Evolutionary conservation across 768 basidiomycete genomes (phyloP), one percentile per base, ranked within the genome.

Genomic region (Rhodotorula graminis): DNA sequence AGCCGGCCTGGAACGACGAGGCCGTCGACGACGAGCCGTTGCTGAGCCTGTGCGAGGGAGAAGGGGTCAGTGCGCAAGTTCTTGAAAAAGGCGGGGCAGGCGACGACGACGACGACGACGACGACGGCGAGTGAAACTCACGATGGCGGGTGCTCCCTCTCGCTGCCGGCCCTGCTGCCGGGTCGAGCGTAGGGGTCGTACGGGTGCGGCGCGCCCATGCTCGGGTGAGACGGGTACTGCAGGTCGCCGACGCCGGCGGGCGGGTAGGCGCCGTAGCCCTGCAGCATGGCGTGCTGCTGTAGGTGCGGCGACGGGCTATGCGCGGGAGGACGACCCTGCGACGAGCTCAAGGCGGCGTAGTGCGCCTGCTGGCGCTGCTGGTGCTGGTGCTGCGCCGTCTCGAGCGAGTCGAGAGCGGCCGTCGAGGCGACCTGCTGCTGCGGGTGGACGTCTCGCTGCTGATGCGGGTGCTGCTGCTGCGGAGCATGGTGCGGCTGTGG

Each of bases 131-230:
- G n/a, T n/a, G n/a, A n/a, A n/a, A n/a, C n/a, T n/a, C 14, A 69
- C 62, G 61, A 69, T 1, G 67, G 67, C 9, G 67, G 67, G 19
- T 42, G 44, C 9, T 69, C 67, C 9, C 61, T 29, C 55, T 61
- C 16, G 18, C 61, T 61, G 23, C 67, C 61, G 19, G 33, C 53
- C 19, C 44, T 53, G 3, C 67, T 61, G 6, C 40, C 27, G 15
- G 67, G 50, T 37, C 67, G 40, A 8, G 50, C 67, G 31, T 62
- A 69, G 3, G 61, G 52, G 37, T 69, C 67, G 25, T 12, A 16
- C n/a, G 14, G 2, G 14, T 64, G 56, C 14, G 23, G 21, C 12
- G 31, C 29, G 7, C n/a, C 49, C 61, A 63, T 52, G 31, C 19
- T 12, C 58, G 25, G 58, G 40, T 33, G 57, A 37, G 37, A 21